These are phyloP conservation scores for Schwanniomyces pseudopolymorphus DNA, from an alignment of 805 yeast genomes.

Conservation along the genomic window DNA sequence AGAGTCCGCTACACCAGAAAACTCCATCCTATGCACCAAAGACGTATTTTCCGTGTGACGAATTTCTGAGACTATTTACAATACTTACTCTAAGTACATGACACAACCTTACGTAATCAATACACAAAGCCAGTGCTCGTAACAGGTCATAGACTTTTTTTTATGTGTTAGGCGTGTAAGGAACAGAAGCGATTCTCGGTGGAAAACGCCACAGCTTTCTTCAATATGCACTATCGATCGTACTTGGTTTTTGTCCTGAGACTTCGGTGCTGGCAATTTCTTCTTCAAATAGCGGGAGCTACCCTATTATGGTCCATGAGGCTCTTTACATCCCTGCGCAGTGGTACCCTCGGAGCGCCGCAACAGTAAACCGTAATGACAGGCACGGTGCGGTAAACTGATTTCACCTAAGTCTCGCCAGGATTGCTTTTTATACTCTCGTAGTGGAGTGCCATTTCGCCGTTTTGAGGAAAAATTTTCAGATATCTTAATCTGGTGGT, in stretches of 20 bases:
- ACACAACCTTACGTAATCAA: too few relatives aligned
- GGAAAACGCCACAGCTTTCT: background rate
- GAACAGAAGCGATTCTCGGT: too few relatives aligned
- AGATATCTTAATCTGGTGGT: background rate
- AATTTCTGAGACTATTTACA: too few relatives aligned
- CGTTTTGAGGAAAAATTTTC: background rate
- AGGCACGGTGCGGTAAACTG: background rate
- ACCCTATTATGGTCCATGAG: background rate
- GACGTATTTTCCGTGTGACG: too few relatives aligned
- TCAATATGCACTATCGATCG: background rate
- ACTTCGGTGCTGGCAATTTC: too few relatives aligned
- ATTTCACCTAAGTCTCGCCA: background rate
- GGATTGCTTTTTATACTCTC: background rate
- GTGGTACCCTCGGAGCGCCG: background rate
- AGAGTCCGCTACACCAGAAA: background rate
- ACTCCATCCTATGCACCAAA: too few relatives aligned
- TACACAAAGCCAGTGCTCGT: too few relatives aligned
- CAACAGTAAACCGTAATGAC: background rate
- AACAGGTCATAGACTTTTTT: too few relatives aligned
- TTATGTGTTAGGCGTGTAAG: too few relatives aligned
- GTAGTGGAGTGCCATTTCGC: background rate
- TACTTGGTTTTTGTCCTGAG: too few relatives aligned
- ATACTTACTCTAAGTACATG: too few relatives aligned
- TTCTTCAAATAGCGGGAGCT: too few relatives aligned
- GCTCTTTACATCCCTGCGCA: background rate